These are phyloP conservation scores for Agaricus blazei DNA, from an alignment of 768 basidiomycete species.

Conservation along the genomic window DNA sequence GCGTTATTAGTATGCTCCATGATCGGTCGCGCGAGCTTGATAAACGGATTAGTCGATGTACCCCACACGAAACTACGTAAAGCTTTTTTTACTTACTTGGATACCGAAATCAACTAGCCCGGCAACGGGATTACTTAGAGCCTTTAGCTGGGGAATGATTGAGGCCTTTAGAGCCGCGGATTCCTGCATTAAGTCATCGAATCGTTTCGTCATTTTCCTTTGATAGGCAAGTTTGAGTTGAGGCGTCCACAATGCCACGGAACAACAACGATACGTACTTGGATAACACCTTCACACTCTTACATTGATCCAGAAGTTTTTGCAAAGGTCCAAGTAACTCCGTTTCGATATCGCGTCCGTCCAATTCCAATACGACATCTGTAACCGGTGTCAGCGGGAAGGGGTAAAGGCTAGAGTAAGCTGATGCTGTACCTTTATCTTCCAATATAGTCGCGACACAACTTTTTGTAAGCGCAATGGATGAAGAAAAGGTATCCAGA, in stretches of 20 bases:
- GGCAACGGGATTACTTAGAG: slow-evolving; percentile 64
- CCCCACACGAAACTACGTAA: too few species aligned
- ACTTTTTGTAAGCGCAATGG: slow-evolving; percentile 86
- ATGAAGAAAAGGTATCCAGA: slow-evolving; percentile 90
- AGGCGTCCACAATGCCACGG: background rate
- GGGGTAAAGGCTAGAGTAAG: background rate
- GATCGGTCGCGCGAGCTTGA: slow-evolving; percentile 82
- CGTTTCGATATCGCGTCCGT: slow-evolving; percentile 67
- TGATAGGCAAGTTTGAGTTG: background rate
- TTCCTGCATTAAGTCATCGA: slow-evolving; percentile 75
- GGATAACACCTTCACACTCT: slow-evolving; percentile 73
- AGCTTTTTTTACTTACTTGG: slow-evolving; percentile 45
- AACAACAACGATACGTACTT: slow-evolving; percentile 40
- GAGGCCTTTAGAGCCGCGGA: slow-evolving; percentile 68
- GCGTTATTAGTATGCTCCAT: slow-evolving; percentile 84
- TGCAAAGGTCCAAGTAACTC: slow-evolving; percentile 81
- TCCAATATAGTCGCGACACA: slow-evolving; percentile 65
- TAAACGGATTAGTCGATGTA: background rate
- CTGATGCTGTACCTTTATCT: slow-evolving; percentile 58
- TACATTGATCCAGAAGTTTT: slow-evolving; percentile 75
- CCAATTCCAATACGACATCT: slow-evolving; percentile 75
- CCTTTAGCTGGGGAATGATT: slow-evolving; percentile 68
- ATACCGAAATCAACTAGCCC: slow-evolving; percentile 91
- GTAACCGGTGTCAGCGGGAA: background rate
- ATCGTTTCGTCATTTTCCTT: slow-evolving; percentile 83